phyloP scores from a whole-genome alignment of 257 asterid genomes.

The Lantana camara region DNA sequence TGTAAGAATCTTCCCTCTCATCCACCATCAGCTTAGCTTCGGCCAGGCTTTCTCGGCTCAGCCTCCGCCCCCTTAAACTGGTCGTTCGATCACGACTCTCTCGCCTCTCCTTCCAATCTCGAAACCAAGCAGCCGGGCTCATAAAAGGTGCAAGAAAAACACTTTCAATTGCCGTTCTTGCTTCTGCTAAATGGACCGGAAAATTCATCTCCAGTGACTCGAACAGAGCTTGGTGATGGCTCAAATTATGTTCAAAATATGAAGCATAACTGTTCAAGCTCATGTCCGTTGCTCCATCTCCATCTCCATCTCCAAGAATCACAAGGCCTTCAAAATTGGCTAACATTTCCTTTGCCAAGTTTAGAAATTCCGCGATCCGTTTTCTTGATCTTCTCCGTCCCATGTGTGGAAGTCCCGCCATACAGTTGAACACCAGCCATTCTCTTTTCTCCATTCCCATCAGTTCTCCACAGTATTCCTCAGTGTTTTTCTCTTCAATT shows the following conservation, averaged over 20 bases:
- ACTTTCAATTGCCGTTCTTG: constrained; percentile 64
- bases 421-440: constrained; percentile 70
- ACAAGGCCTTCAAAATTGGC: constrained; percentile 45
- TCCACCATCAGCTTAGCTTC: constrained; percentile 63
- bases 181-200: constrained; percentile 64
- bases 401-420: constrained; percentile 75
- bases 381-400: constrained; percentile 41
- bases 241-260: constrained; percentile 42
- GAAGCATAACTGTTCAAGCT: constrained; percentile 30
- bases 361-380: constrained; percentile 43
- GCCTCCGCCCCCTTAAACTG: constrained; percentile 35
- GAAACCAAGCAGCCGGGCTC: constrained; percentile 50
- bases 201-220: constrained; percentile 65
- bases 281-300: constrained; percentile 39
- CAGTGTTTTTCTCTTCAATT: constrained; percentile 46
- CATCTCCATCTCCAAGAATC: constrained; percentile 62
- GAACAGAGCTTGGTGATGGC: constrained; percentile 52
- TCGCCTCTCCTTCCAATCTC: constrained; percentile 42
- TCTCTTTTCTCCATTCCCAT: constrained; percentile 37
- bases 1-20: constrained; percentile 42
- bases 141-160: constrained; percentile 58
- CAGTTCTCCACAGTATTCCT: constrained; percentile 40
- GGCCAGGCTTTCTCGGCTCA: constrained; percentile 48
- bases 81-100: neutral
- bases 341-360: constrained; percentile 41